phyloP scores from a whole-genome alignment of 2,329 filamentous ascomycete genomes.

The Daldinia sp. region DNA sequence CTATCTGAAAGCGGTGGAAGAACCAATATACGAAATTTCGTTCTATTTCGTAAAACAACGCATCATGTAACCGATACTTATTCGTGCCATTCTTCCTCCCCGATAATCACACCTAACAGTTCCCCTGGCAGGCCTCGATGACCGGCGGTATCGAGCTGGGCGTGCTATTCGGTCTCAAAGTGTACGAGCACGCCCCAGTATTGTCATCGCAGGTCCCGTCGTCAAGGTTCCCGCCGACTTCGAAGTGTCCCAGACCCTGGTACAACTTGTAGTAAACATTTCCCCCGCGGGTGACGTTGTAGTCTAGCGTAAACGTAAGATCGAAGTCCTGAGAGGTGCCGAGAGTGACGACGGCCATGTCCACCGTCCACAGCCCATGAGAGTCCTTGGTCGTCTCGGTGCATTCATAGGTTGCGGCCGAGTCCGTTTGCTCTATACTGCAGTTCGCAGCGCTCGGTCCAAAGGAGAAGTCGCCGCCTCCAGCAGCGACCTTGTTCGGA shows the following conservation, averaged over 20 bases:
- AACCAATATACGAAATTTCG: too few relatives aligned
- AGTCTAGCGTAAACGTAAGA: conserved; percentile 15
- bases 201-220: not conserved
- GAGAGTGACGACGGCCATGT: not conserved
- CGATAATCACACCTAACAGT: not conserved
- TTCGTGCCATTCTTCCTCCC: not conserved
- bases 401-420: not conserved
- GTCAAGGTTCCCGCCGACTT: conserved; percentile 5
- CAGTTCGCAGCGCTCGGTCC: conserved; percentile 25
- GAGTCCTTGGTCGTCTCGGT: conserved; percentile 9
- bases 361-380: conserved; percentile 19
- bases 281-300: conserved; percentile 24
- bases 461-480: conserved; percentile 33
- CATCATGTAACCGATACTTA: not conserved
- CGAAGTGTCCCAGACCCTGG: conserved; percentile 21
- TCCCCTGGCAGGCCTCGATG: conserved; percentile 26
- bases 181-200: conserved; percentile 1
- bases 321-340: not conserved
- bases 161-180: not conserved
- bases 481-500: conserved; percentile 27
- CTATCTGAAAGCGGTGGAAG: too few relatives aligned
- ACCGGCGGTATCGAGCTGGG: conserved; percentile 7
- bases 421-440: not conserved
- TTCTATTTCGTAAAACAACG: not conserved
- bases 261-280: conserved; percentile 23